Base-by-base conservation (phyloP, 768 basidiomycete species). In the Mycena maculata region DNA sequence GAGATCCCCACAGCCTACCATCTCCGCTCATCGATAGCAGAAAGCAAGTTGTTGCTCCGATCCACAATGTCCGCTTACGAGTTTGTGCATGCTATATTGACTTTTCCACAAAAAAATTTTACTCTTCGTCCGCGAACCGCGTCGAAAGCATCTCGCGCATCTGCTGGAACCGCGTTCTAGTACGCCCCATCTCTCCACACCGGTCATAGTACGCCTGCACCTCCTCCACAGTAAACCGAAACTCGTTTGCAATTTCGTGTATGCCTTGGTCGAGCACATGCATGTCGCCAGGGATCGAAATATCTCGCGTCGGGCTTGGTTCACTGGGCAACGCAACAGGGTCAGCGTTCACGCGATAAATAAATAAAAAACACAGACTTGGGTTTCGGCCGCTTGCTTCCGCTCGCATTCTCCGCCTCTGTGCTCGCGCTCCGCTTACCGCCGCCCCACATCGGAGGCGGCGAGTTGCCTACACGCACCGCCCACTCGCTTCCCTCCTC, bases 151-250 rank as follows among this genome's bases (percentile, higher is more conserved):
- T 63, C 49, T 85, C 82, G 27, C 92, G 85, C 90, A 93, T 92
- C 71, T 77, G 85, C 70, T 86, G 86, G 74, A 94, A 94, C 33
- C 91, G 84, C 25, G 67, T 76, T 68, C 86, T 84, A 12, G 93
- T 93, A 52, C 84, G 84, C 38, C 82, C 85, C 85, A 92, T 87
- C 71, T 93, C 91, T 16, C 90, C 89, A 63, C 85, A 90, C 67
- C 84, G 87, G 72, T 92, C 90, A 67, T 93, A 93, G 74, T 87
- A 92, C 72, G 90, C 91, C 73, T 90, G 86, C 16, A 94, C 92
- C 77, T 94, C 93, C 68, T 90, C 89, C 1, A 87, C 75, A 1
- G 91, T 91, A 75, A 94, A 94, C 54, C 88, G 83, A 71, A 82
- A 91, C 39, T 92, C 87, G 38, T 76, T 80, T 9, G 92, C 92